These are phyloP conservation scores for Multifurca ochricompacta DNA, from an alignment of 768 basidiomycete species.

Conservation along the genomic window DNA sequence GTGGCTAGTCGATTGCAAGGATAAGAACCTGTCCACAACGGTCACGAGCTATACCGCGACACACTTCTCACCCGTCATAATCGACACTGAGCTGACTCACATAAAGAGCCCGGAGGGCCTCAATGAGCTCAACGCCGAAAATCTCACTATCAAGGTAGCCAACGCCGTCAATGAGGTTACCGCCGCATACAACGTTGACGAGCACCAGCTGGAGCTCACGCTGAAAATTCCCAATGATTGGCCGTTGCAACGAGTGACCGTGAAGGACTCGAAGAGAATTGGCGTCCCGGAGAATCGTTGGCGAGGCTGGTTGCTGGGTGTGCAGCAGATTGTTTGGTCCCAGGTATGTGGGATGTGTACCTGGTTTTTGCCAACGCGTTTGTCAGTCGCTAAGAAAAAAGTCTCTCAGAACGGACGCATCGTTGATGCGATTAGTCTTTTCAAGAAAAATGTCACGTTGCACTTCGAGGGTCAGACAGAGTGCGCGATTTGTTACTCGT, in stretches of 20 bases:
- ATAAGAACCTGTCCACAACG: conserved; percentile 74
- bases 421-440: conserved; percentile 77
- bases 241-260: conserved; percentile 82
- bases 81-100: conserved; percentile 71
- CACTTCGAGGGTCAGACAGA: conserved; percentile 96
- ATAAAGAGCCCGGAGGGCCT: conserved; percentile 49
- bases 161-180: conserved; percentile 70
- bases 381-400: neutral
- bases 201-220: conserved; percentile 85
- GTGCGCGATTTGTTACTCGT: conserved; percentile 97
- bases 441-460: conserved; percentile 88
- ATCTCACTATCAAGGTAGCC: conserved; percentile 71
- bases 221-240: conserved; percentile 84
- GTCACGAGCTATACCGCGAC: conserved; percentile 73
- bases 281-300: conserved; percentile 87
- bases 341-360: conserved; percentile 46
- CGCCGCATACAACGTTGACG: conserved; percentile 82
- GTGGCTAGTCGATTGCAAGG: conserved; percentile 85
- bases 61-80: conserved; percentile 85
- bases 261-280: conserved; percentile 75
- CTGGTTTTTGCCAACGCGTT: too few species aligned
- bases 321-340: conserved; percentile 84
- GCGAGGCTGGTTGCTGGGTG: conserved; percentile 89
- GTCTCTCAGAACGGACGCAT: conserved; percentile 73
- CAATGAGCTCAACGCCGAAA: conserved; percentile 64